A percentile compares a stretch with the other conserved stretches of the same genome.
Conservation (phyloP, 2,329 filamentous ascomycete genomes). For the Trichoderma oligosporum region DNA sequence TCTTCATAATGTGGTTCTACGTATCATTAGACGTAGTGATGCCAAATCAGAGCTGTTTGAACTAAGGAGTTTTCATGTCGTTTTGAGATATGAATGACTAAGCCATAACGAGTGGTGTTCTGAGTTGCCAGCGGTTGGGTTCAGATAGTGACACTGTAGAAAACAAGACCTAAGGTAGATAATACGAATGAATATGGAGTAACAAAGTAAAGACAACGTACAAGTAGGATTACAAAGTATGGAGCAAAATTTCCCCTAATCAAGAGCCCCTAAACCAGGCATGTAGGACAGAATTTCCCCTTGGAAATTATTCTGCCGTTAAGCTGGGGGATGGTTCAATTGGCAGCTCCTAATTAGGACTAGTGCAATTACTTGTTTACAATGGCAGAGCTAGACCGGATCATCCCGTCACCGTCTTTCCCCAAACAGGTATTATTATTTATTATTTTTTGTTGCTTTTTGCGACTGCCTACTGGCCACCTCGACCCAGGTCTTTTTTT, state of each 20-base stretch:
- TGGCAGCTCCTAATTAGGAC: slow-evolving; percentile 14
- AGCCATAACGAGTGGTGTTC: no score
- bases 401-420: slow-evolving; percentile 13
- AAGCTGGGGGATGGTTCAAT: slow-evolving; percentile 2
- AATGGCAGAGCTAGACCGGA: slow-evolving; percentile 15
- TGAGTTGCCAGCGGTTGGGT: not conserved
- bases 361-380: slow-evolving; percentile 1
- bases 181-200: not conserved
- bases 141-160: no score
- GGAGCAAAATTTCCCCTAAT: slow-evolving; percentile 12
- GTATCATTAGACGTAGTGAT: not conserved
- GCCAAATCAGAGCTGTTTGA: no score
- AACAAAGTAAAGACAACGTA: not conserved
- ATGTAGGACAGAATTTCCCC: slow-evolving; percentile 11
- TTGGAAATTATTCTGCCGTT: slow-evolving; percentile 16
- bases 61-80: no score
- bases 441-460: slow-evolving; percentile 15
- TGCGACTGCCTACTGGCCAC: slow-evolving; percentile 18
- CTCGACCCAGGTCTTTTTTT: slow-evolving; percentile 16
- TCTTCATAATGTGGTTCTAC: not conserved
- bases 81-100: no score
- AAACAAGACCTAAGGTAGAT: not conserved
- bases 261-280: slow-evolving; percentile 14
- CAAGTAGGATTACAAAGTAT: not conserved
- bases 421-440: not conserved